phyloP scores from a whole-genome alignment of 2,329 filamentous ascomycete species.

The Stagonosporopsis rhizophila region DNA sequence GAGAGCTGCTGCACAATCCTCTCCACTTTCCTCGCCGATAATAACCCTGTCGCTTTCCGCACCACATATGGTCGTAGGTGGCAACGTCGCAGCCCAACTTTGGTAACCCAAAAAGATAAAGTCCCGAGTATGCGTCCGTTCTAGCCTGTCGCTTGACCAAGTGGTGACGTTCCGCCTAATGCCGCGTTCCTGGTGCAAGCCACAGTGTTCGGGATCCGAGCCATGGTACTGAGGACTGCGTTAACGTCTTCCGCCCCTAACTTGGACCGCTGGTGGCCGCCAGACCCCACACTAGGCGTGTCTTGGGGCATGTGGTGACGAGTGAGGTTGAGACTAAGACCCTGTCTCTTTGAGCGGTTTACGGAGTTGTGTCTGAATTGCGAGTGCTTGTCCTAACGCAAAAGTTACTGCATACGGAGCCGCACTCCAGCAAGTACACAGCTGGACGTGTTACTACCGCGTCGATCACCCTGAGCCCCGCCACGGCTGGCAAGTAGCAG shows the following conservation, averaged over 20 bases:
- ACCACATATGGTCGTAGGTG: not conserved
- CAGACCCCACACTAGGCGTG: not conserved
- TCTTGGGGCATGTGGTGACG: not conserved
- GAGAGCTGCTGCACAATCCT: constrained; percentile 2
- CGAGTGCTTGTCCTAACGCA: not conserved
- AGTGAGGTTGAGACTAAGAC: constrained; percentile 3
- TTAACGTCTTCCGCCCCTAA: not conserved
- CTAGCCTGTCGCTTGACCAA: constrained; percentile 1
- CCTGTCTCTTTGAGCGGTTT: not conserved
- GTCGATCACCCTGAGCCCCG: constrained; percentile 2
- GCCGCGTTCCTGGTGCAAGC: constrained; percentile 17
- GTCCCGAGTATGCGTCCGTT: not conserved
- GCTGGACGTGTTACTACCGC: not conserved
- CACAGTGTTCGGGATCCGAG: constrained; percentile 10
- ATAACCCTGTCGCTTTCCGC: constrained; percentile 3
- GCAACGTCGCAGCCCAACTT: constrained; percentile 6
- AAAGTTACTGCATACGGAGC: not conserved
- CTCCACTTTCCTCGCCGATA: not conserved
- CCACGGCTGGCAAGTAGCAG: not conserved
- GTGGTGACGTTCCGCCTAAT: not conserved
- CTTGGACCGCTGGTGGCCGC: not conserved
- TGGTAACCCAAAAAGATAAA: not conserved
- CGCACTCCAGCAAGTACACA: not conserved
- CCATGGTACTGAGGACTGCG: constrained; percentile 7
- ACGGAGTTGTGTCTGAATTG: not conserved